Base-by-base conservation (phyloP, 2,329 filamentous ascomycete species). In the Gyromitra esculenta region DNA sequence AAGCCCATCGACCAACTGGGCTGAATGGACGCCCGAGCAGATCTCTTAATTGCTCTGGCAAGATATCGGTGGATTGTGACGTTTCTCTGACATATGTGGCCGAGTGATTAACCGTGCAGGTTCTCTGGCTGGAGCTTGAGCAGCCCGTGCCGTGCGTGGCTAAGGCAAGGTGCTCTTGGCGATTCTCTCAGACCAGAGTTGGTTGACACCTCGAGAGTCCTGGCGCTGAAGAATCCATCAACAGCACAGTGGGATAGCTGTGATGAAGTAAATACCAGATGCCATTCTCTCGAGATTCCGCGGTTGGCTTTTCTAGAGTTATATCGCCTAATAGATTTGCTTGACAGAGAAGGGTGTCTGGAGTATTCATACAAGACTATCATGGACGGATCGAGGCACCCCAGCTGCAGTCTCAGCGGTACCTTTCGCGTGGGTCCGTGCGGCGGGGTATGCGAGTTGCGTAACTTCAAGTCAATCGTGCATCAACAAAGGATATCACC, bases 401-500 rank as follows among this genome's bases (percentile, higher is more conserved):
- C 25, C 25, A 31, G 18, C 18, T 21, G 18, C 18, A 21, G 25
- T 31, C 25, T 31, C 15, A 59, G 39, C 13, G 15, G 50, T 18
- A 37, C 18, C 39, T 68, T 45, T 68, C 39, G 37, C 15, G 37
- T 57, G 21, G 39, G 52, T 35, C 21, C 65, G 37, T 68, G 65
- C 39, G 18, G 65, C 52, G 65, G 65, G 65, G 65, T 68, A 67
- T 31, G 64, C 13, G 1, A 4, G 64, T n/a, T 67, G 63, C 48
- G n/a, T 45, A 35, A 52, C 60, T 15, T 43, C 31, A 8, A 21
- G 11, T 21, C 50, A 18, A 60, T 18, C 15, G 8, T 21, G 25
- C 18, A 8, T 7, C n/a, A n/a, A 18, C n/a, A 52, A 52, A 21
- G n/a, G n/a, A 18, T 21, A 52, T 52, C 48, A 8, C 48, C 48